Evolutionary conservation across 1,284 basidiomycete genomes (phyloP), one percentile per base, ranked within the genome.

Genomic region (Leccinum huronense): DNA sequence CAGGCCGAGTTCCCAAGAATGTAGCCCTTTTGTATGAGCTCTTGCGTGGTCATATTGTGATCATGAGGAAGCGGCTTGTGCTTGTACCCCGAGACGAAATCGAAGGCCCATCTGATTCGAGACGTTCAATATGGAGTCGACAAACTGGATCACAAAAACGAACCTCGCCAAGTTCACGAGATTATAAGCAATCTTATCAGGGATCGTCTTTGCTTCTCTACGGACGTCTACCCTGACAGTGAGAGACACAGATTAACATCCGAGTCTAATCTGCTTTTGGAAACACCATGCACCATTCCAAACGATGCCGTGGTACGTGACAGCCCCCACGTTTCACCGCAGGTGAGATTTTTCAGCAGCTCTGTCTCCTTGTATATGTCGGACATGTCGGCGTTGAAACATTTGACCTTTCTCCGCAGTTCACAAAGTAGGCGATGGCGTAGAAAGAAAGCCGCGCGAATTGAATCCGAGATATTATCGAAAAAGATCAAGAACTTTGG

Each of bases 1-100:
- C 95, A 98, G 58, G 85, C 86, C 19, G 84, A 78, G 64, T 91
- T 88, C 61, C 85, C 82, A 72, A 97, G 83, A 27, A 93, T 72
- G 72, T 91, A 87, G 0, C 93, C 91, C 27, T 82, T 83, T 68
- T 87, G 83, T 63, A 90, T 81, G 42, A 97, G 82, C 68, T 95
- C 84, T 62, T 86, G 82, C 31, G 94, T 68, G 5, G 85, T 79
- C 85, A 92, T 85, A 27, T 81, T 83, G 33, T 80, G 80, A 55
- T 82, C 79, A 23, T 82, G 79, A 10, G 92, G 88, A 3, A 89
- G 83, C 1, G 80, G 79, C 69, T 85, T 85, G 73, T 93, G 87
- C 69, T 88, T 91, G 80, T 97, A 97, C 3, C 91, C 83, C 1
- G 90, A 90, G 16, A 89, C 86, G 34, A 92, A 62, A 73, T 96